Percentiles rank a stretch among this genome's conserved stretches.
Evolutionary conservation across 2,329 filamentous ascomycete genomes (phyloP).

Genomic region (Colletotrichum sidae): DNA sequence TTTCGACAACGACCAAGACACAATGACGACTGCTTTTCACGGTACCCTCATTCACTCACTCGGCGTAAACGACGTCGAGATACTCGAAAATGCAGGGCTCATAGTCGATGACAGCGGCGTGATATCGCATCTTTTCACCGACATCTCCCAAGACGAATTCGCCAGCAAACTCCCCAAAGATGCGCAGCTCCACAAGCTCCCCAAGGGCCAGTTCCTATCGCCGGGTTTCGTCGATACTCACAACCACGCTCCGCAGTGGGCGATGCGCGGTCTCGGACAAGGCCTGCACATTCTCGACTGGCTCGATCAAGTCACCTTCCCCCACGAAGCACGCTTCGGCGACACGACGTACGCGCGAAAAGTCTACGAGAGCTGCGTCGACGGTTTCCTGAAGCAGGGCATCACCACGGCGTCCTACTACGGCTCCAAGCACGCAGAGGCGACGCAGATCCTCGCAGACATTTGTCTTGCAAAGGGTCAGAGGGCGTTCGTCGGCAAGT

Average conservation of each 20-base stretch:
- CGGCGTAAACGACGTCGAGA: constrained; percentile 46
- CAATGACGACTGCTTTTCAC: constrained; percentile 46
- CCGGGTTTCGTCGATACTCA: constrained; percentile 75
- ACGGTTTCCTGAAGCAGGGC: constrained; percentile 70
- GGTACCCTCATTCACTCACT: constrained; percentile 57
- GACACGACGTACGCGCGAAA: constrained; percentile 64
- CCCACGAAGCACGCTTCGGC: constrained; percentile 70
- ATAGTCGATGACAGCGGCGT: constrained; percentile 41
- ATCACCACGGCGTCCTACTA: constrained; percentile 73
- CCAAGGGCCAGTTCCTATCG: constrained; percentile 63
- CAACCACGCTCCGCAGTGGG: constrained; percentile 73
- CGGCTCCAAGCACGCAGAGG: constrained; percentile 65
- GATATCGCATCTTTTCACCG: constrained; percentile 42
- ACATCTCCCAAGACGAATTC: constrained; percentile 17
- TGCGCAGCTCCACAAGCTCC: constrained; percentile 46
- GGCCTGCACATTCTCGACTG: constrained; percentile 70
- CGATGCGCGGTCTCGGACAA: constrained; percentile 60
- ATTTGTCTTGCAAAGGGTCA: constrained; percentile 65
- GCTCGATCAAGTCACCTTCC: constrained; percentile 73
- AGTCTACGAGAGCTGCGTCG: constrained; percentile 64
- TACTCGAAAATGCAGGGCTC: constrained; percentile 53
- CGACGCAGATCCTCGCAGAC: constrained; percentile 68
- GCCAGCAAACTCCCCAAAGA: constrained; percentile 15
- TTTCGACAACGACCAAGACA: not conserved
- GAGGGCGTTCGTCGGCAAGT: constrained; percentile 71